Percentiles rank a stretch among this genome's conserved stretches.
Evolutionary conservation across 768 basidiomycete species (phyloP).

Genomic region (Suillus paluster): DNA sequence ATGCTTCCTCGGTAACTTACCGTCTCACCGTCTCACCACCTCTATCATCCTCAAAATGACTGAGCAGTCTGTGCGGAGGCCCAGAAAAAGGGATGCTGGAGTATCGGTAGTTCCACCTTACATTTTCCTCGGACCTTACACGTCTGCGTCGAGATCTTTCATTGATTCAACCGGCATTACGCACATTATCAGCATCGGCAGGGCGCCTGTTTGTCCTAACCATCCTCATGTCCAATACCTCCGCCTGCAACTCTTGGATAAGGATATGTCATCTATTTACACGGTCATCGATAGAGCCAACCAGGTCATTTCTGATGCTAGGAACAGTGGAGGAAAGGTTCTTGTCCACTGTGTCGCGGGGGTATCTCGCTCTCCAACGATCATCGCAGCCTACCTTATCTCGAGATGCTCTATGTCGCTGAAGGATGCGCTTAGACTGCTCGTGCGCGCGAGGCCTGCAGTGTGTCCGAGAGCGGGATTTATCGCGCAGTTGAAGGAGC

Average conservation of each 20-base stretch:
- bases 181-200: conserved; percentile 47
- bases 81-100: background rate
- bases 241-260: conserved; percentile 44
- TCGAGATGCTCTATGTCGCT: conserved; percentile 39
- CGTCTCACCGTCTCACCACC: background rate
- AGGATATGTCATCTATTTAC: conserved; percentile 32
- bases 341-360: conserved; percentile 51
- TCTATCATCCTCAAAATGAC: background rate
- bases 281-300: conserved; percentile 1
- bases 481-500: conserved; percentile 45
- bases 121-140: conserved; percentile 47
- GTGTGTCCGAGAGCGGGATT: conserved; percentile 49
- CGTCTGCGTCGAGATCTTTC: conserved; percentile 41
- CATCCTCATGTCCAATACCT: conserved; percentile 40
- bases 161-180: conserved; percentile 40
- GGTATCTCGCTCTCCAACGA: conserved; percentile 49
- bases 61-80: background rate
- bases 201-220: conserved; percentile 29
- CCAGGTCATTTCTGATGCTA: conserved; percentile 31
- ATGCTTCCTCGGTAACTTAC: background rate
- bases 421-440: conserved; percentile 40
- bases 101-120: conserved; percentile 23
- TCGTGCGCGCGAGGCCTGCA: conserved; percentile 39
- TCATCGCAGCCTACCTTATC: conserved; percentile 49
- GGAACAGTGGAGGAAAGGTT: conserved; percentile 36